Evolutionary conservation across 2,329 filamentous ascomycete genomes (phyloP).

Genomic region (Fusarium concolor): DNA sequence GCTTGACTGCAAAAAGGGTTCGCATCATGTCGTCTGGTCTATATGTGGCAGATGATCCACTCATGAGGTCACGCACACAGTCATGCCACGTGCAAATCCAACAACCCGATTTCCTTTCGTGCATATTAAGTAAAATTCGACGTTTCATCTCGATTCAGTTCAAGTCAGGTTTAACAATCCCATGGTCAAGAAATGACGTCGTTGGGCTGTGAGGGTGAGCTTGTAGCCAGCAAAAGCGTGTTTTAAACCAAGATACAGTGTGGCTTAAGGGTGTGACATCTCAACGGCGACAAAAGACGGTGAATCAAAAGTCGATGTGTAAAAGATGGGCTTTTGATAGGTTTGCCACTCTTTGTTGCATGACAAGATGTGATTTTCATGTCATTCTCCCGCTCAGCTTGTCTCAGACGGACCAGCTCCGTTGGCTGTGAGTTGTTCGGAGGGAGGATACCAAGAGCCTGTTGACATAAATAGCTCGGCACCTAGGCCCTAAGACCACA

Average conservation of each 20-base stretch:
- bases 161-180: slow-evolving; percentile 1
- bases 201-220: too few relatives aligned
- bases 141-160: slow-evolving; percentile 15
- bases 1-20: neutral
- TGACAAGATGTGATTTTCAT: neutral
- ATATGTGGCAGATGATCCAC: slow-evolving; percentile 45
- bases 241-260: too few relatives aligned
- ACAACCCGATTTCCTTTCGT: slow-evolving; percentile 7
- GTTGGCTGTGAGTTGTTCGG: neutral
- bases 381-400: slow-evolving; percentile 14
- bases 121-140: slow-evolving; percentile 6
- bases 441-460: neutral
- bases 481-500: too few relatives aligned
- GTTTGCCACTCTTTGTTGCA: slow-evolving; percentile 4
- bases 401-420: neutral
- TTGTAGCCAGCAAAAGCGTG: too few relatives aligned
- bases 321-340: neutral
- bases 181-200: neutral
- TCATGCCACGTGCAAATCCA: slow-evolving; percentile 31
- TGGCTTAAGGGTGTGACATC: neutral
- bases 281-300: neutral
- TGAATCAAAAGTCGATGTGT: neutral
- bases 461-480: too few relatives aligned
- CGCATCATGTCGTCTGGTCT: slow-evolving; percentile 37
- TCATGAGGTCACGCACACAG: slow-evolving; percentile 41